Evolutionary conservation across 345 rosid species (phyloP).

Genomic region (Rhizophora mangle): DNA sequence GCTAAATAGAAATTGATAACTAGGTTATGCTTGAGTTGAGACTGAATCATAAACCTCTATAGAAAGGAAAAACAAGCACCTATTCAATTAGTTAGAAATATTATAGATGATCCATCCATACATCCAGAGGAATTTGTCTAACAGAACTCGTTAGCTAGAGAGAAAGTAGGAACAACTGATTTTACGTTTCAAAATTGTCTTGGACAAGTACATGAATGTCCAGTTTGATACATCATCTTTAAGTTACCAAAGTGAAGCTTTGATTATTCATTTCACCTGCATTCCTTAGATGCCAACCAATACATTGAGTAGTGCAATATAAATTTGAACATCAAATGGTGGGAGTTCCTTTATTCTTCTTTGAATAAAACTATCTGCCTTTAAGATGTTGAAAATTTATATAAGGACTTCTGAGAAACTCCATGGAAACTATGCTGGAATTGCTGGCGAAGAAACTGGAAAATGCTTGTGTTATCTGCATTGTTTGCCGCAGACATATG

Average conservation of each 20-base stretch:
- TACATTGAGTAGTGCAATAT: background rate
- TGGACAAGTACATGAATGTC: too few species aligned
- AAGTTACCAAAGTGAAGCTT: background rate
- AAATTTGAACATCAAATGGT: background rate
- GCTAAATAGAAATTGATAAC: too few species aligned
- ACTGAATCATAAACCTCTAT: too few species aligned
- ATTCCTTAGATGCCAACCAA: background rate
- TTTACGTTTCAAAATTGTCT: too few species aligned
- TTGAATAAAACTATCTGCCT: background rate
- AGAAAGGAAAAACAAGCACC: too few species aligned
- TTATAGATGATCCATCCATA: too few species aligned
- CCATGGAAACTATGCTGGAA: conserved; percentile 2
- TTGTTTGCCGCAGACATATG: conserved; percentile 1
- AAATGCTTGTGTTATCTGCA: conserved; percentile 10
- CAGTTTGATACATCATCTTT: too few species aligned
- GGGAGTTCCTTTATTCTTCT: background rate
- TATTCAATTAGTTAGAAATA: too few species aligned
- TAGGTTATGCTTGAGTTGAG: too few species aligned
- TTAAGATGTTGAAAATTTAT: background rate
- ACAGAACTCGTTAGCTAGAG: too few species aligned
- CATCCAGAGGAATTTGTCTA: too few species aligned
- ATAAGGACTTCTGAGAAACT: conserved; percentile 14
- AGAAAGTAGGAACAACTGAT: too few species aligned
- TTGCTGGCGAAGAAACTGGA: conserved; percentile 16
- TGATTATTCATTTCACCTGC: background rate